Evolutionary conservation across 768 basidiomycete genomes (phyloP).

Genomic region (Hygrophorus pudorinus): DNA sequence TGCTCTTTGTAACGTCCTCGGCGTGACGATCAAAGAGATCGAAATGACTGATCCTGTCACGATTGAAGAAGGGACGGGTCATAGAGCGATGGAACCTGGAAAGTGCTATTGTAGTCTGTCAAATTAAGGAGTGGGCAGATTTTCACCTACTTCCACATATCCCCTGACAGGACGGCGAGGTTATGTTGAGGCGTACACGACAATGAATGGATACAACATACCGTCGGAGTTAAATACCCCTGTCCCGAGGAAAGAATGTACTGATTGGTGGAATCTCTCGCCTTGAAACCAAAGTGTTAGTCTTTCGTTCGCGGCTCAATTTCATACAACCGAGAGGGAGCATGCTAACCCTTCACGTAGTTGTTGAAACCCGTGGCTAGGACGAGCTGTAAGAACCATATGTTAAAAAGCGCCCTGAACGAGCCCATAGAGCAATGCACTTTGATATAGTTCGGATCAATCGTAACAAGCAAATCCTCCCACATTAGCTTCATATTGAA

Average conservation of each 20-base stretch:
- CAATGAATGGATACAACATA: constrained; percentile 12
- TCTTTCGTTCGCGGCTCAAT: too few relatives aligned
- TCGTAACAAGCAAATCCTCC: constrained; percentile 36
- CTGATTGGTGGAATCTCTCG: constrained; percentile 16
- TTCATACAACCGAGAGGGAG: constrained; percentile 4
- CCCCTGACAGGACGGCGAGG: neutral
- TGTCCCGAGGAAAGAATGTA: constrained; percentile 34
- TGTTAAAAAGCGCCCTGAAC: neutral
- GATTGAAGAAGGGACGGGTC: constrained; percentile 62
- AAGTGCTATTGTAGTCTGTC: neutral
- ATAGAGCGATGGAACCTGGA: constrained; percentile 31
- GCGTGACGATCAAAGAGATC: constrained; percentile 51
- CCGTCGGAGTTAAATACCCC: constrained; percentile 58
- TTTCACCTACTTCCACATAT: constrained; percentile 1
- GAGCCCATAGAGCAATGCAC: constrained; percentile 19
- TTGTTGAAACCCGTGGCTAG: constrained; percentile 39
- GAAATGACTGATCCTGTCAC: constrained; percentile 52
- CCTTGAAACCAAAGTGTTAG: constrained; percentile 14
- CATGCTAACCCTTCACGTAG: constrained; percentile 31
- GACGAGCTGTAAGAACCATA: constrained; percentile 9
- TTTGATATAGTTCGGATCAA: constrained; percentile 47
- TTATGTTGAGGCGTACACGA: neutral
- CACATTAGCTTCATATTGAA: constrained; percentile 36
- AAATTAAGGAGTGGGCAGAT: neutral
- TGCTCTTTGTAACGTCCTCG: constrained; percentile 31